phyloP scores from a whole-genome alignment of 164 flowering plant genomes.

The Litsea cubeba region DNA sequence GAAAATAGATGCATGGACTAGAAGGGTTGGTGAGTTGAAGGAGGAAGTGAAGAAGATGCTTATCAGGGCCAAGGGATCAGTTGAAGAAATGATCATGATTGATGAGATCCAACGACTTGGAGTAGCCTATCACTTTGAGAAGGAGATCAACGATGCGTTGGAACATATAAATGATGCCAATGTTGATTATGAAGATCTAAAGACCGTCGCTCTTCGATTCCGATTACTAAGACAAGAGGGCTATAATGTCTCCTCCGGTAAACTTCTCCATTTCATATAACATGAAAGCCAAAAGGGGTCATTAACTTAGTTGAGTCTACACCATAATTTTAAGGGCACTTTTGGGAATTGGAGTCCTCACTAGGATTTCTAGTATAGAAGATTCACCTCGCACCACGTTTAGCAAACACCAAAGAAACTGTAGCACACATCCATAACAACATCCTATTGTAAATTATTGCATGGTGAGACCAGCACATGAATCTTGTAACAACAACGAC shows the following conservation, averaged over 20 bases:
- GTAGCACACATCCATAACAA: no score
- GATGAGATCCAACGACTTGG: constrained; percentile 1
- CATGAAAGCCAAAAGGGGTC: no score
- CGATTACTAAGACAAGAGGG: background rate
- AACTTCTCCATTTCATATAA: background rate
- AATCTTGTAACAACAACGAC: no score
- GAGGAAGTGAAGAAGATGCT: background rate
- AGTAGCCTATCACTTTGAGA: constrained; percentile 2
- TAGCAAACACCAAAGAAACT: no score
- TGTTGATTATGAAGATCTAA: background rate
- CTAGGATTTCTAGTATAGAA: no score
- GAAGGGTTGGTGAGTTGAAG: background rate
- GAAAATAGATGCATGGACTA: no score
- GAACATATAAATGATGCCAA: background rate
- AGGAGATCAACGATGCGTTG: background rate
- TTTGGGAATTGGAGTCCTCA: no score
- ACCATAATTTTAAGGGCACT: no score
- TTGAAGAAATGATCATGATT: background rate
- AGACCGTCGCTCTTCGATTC: background rate
- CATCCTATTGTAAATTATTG: no score
- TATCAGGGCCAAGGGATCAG: background rate
- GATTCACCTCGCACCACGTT: no score
- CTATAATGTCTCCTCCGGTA: background rate
- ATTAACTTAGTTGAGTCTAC: no score
- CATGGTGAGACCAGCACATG: no score